Percentiles rank a stretch among this genome's conserved stretches.
Evolutionary conservation across 768 basidiomycete genomes (phyloP).

Genomic region (Pisolithus tinctorius): DNA sequence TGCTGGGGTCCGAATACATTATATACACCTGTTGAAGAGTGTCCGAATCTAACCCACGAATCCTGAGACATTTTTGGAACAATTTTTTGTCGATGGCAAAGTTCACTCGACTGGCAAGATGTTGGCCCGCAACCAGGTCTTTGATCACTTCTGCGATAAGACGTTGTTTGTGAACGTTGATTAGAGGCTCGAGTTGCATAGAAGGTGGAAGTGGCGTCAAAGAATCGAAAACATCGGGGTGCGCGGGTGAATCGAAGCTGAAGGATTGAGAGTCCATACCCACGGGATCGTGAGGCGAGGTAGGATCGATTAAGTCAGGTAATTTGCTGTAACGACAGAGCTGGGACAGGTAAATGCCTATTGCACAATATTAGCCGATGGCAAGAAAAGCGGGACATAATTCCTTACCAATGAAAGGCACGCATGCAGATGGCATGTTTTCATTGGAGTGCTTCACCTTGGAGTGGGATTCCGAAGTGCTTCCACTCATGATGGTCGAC

Average conservation of each 20-base stretch:
- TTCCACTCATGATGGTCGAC: conserved; percentile 44
- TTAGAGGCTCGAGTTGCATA: conserved; percentile 80
- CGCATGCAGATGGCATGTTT: conserved; percentile 50
- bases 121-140: conserved; percentile 73
- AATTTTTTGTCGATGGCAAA: conserved; percentile 68
- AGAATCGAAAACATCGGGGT: conserved; percentile 73
- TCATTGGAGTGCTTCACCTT: conserved; percentile 32
- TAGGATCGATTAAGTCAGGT: conserved; percentile 80
- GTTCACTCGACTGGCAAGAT: conserved; percentile 67
- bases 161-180: conserved; percentile 87
- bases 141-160: conserved; percentile 77
- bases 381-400: neutral
- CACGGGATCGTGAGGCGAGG: conserved; percentile 64
- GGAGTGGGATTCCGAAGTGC: conserved; percentile 33
- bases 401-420: conserved; percentile 77
- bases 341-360: conserved; percentile 75
- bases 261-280: conserved; percentile 55
- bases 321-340: conserved; percentile 57
- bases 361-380: conserved; percentile 3
- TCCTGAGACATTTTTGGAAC: conserved; percentile 66
- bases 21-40: conserved; percentile 43
- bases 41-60: conserved; percentile 57
- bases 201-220: conserved; percentile 64
- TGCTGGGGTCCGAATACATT: conserved; percentile 26
- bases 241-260: conserved; percentile 61